Evolutionary conservation across 164 flowering plant species (phyloP).

Genomic region (Vitis rotundifolia): DNA sequence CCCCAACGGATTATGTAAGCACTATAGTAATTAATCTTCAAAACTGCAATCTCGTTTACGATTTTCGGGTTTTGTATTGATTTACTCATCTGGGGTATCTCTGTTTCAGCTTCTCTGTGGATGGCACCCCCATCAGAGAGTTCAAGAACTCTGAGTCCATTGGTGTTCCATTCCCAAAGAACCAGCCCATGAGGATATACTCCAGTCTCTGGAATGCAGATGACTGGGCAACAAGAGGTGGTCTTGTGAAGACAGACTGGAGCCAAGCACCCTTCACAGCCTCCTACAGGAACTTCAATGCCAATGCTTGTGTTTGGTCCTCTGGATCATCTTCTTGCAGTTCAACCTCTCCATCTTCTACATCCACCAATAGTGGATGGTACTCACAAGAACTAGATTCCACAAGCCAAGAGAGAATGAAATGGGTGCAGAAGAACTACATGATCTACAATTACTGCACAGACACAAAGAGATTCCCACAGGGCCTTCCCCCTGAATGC

Average conservation of each 20-base stretch:
- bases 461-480: conserved; percentile 32
- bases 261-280: conserved; percentile 42
- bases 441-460: conserved; percentile 45
- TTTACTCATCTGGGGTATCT: neutral
- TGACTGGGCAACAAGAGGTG: conserved; percentile 45
- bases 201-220: conserved; percentile 49
- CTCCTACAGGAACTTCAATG: conserved; percentile 26
- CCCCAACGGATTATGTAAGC: conserved; percentile 32
- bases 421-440: no score
- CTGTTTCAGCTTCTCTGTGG: no score
- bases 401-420: no score
- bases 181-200: conserved; percentile 35
- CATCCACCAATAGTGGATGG: no score
- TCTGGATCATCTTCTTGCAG: conserved; percentile 25
- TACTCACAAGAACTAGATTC: no score
- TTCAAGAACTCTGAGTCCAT: no score
- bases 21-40: neutral
- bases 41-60: neutral
- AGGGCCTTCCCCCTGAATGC: conserved; percentile 37
- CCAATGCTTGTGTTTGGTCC: conserved; percentile 26
- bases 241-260: conserved; percentile 47
- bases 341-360: neutral
- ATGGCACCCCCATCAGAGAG: no score
- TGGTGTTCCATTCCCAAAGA: conserved; percentile 31
- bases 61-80: neutral